phyloP scores from a whole-genome alignment of 345 rosid genomes.

The Acer saccharum region DNA sequence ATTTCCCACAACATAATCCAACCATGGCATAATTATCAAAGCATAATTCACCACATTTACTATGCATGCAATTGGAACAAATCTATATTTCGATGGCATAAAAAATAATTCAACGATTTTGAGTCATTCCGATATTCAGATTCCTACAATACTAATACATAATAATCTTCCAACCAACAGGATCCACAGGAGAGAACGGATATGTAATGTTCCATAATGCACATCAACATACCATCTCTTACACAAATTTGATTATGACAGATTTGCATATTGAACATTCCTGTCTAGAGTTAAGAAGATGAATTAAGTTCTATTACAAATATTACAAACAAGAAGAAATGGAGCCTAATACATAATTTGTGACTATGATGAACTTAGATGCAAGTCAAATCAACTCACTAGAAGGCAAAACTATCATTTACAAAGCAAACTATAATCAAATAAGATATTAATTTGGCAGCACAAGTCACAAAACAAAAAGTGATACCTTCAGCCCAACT shows the following conservation, averaged over 20 bases:
- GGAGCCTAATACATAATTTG: constrained; percentile 4
- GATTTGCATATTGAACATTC: too few relatives aligned
- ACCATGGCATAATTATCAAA: background rate
- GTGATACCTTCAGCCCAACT: constrained; percentile 18
- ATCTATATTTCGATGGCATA: background rate
- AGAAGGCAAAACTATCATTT: background rate
- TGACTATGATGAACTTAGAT: background rate
- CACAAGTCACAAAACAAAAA: background rate
- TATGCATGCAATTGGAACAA: background rate
- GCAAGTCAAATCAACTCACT: background rate
- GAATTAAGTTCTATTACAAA: background rate
- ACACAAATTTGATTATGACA: background rate
- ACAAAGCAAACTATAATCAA: background rate
- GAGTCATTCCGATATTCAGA: too few relatives aligned
- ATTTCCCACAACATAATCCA: constrained; percentile 55
- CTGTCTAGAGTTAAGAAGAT: too few relatives aligned
- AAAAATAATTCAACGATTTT: too few relatives aligned
- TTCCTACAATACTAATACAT: too few relatives aligned
- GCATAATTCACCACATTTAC: background rate
- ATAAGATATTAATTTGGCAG: background rate
- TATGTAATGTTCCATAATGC: background rate
- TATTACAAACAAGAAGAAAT: background rate
- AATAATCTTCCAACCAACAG: too few relatives aligned
- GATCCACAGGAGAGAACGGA: background rate
- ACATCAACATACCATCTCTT: background rate